Conservation (phyloP, 2,329 filamentous ascomycete genomes). For the Mycosphaerella arachidis region DNA sequence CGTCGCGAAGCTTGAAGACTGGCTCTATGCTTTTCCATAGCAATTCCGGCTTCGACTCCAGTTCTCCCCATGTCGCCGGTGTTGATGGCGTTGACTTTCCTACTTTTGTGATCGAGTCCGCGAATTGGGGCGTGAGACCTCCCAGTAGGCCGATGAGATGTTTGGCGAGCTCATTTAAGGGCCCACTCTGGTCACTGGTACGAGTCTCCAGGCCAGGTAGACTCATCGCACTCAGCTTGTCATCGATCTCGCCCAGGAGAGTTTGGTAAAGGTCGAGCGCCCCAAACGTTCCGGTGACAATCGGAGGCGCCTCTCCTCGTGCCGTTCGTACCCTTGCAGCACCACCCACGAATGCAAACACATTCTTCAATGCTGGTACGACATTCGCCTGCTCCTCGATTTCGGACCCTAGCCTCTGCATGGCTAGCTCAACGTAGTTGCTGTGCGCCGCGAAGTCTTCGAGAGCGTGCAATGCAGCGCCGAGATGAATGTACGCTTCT, state of each 20-base stretch:
- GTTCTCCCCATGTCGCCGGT: background rate
- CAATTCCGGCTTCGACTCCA: background rate
- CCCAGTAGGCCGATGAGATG: background rate
- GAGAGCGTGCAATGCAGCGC: slow-evolving; percentile 71
- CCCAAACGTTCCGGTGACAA: slow-evolving; percentile 50
- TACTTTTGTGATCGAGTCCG: slow-evolving; percentile 33
- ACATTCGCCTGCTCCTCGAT: background rate
- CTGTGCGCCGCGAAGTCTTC: slow-evolving; percentile 61
- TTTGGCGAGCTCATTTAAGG: background rate
- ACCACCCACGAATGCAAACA: slow-evolving; percentile 46
- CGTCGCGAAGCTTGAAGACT: slow-evolving; percentile 82
- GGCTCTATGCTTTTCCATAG: slow-evolving; percentile 76
- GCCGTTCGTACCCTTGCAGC: slow-evolving; percentile 30
- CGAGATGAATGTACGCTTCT: slow-evolving; percentile 71
- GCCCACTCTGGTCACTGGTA: background rate
- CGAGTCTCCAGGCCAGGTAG: background rate
- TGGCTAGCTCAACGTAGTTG: slow-evolving; percentile 49
- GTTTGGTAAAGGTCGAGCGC: slow-evolving; percentile 45
- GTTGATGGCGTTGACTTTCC: background rate
- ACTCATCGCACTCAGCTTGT: slow-evolving; percentile 16
- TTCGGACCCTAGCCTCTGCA: slow-evolving; percentile 22
- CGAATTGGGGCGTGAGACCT: slow-evolving; percentile 32
- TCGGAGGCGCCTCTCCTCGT: slow-evolving; percentile 35
- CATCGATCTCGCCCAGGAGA: slow-evolving; percentile 42
- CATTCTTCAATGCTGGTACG: slow-evolving; percentile 21